phyloP scores from a whole-genome alignment of 768 basidiomycete genomes.

The Termitomyces sp. region DNA sequence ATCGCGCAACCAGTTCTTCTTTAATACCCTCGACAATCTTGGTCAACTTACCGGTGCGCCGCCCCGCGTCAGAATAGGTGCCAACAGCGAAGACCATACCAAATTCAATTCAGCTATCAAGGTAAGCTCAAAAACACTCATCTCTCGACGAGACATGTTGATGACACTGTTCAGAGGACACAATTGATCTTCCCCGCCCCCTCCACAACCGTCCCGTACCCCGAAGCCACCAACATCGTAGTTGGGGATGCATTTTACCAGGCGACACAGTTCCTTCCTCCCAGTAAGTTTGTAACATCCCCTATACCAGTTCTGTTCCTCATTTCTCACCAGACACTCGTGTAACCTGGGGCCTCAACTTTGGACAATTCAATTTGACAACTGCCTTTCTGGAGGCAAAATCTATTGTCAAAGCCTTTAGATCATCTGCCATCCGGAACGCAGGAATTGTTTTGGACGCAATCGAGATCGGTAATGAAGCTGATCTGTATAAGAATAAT shows the following conservation, averaged over 20 bases:
- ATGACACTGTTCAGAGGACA: not conserved
- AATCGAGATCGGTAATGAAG: constrained; percentile 62
- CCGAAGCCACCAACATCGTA: constrained; percentile 58
- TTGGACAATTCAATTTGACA: constrained; percentile 53
- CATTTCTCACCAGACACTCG: constrained; percentile 40
- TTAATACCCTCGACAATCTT: constrained; percentile 57
- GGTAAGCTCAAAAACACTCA: constrained; percentile 25
- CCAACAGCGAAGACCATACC: constrained; percentile 56
- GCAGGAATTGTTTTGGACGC: constrained; percentile 49
- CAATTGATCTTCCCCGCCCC: constrained; percentile 48
- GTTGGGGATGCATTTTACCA: constrained; percentile 58
- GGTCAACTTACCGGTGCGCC: constrained; percentile 46
- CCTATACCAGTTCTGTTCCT: not conserved
- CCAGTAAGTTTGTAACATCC: constrained; percentile 3
- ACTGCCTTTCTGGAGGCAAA: constrained; percentile 44
- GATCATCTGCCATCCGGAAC: constrained; percentile 30
- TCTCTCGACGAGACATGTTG: not conserved
- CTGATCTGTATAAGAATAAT: constrained; percentile 51
- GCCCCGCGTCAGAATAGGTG: constrained; percentile 59
- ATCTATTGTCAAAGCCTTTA: constrained; percentile 50
- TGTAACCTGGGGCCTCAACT: constrained; percentile 67
- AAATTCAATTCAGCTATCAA: constrained; percentile 45
- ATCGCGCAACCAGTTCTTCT: constrained; percentile 54
- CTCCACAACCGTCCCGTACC: constrained; percentile 53
- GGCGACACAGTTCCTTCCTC: constrained; percentile 17